Conservation (phyloP, 306 rosid genomes). For the Ziziphus jujuba region DNA sequence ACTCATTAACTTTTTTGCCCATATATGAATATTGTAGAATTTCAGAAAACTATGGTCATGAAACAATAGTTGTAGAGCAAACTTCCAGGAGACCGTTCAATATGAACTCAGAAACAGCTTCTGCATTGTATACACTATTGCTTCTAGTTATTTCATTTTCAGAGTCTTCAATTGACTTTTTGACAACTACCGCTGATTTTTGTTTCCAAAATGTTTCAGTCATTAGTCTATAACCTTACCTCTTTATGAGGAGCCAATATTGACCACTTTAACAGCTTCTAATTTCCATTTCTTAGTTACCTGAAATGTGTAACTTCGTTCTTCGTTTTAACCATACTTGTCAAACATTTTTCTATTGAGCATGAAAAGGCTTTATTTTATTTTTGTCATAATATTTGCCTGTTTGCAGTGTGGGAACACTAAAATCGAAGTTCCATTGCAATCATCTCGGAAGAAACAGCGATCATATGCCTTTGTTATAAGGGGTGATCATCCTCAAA, state of each 20-base stretch:
- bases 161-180: not conserved
- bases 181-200: not conserved
- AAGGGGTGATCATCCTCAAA: slow-evolving; percentile 68
- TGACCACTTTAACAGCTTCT: not conserved
- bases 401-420: slow-evolving; percentile 35
- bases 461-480: slow-evolving; percentile 33
- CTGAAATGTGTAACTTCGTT: not conserved
- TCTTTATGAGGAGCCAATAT: not conserved
- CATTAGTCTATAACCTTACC: not conserved
- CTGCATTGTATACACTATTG: not conserved
- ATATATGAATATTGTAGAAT: not conserved
- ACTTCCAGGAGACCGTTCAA: not conserved
- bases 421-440: slow-evolving; percentile 33
- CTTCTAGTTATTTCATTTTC: not conserved
- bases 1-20: not conserved
- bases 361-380: not conserved
- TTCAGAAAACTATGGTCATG: not conserved
- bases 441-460: slow-evolving; percentile 33
- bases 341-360: slow-evolving; percentile 11
- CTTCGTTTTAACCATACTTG: slow-evolving; percentile 2
- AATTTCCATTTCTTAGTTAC: not conserved
- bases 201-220: not conserved
- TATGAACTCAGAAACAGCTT: not conserved
- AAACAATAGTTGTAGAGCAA: not conserved
- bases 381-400: not conserved